A percentile compares a stretch with the other conserved stretches of the same genome.
These are phyloP conservation scores for Carex scoparia DNA, from an alignment of 176 grass and related monocot genomes.

Conservation along the genomic window DNA sequence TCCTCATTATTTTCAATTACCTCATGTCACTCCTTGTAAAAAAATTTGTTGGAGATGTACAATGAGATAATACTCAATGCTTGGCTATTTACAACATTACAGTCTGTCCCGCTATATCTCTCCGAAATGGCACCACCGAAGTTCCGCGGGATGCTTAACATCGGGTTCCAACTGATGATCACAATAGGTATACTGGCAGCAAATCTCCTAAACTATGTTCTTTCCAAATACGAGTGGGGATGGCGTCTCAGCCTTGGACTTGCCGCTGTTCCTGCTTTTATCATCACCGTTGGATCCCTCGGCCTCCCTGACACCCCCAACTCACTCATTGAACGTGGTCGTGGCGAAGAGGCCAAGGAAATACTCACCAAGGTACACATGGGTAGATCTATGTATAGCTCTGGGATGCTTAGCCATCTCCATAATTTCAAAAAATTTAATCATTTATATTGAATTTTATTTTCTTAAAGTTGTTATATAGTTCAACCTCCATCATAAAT, in stretches of 20 bases:
- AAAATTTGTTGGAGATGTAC: not conserved
- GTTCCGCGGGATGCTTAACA: constrained; percentile 16
- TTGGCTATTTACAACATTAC: not conserved
- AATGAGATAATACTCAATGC: not conserved
- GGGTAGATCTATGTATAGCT: too few relatives aligned
- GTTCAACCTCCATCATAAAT: too few relatives aligned
- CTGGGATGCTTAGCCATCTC: too few relatives aligned
- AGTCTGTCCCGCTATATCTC: constrained; percentile 15
- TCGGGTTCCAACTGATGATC: constrained; percentile 17
- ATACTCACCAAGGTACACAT: not conserved
- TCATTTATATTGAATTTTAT: too few relatives aligned
- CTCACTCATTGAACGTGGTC: constrained; percentile 3
- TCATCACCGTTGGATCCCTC: constrained; percentile 11
- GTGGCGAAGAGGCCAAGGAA: not conserved
- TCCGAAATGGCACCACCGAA: constrained; percentile 15
- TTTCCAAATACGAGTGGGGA: constrained; percentile 16
- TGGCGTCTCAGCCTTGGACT: constrained; percentile 22
- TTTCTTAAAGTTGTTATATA: too few relatives aligned
- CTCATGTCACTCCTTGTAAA: not conserved
- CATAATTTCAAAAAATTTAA: too few relatives aligned
- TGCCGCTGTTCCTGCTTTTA: not conserved
- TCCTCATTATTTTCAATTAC: not conserved
- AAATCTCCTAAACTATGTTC: constrained; percentile 12
- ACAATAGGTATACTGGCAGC: constrained; percentile 17
- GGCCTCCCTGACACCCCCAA: constrained; percentile 13